Evolutionary conservation across 2,329 filamentous ascomycete species (phyloP).

Genomic region (Ceratocystis smalleyi): DNA sequence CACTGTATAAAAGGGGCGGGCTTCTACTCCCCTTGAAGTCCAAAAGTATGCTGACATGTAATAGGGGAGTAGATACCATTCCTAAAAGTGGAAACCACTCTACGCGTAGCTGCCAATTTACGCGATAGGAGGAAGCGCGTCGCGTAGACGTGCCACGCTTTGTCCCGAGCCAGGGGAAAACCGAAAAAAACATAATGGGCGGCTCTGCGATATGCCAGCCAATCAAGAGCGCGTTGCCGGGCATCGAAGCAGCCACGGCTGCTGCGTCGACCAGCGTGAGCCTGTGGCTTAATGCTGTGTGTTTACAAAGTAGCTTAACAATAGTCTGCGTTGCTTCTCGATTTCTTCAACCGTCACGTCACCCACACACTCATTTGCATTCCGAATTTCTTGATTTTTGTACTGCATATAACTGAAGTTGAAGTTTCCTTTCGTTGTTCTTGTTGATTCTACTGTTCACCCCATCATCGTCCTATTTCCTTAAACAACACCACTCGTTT

Average conservation of each 20-base stretch:
- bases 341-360: not conserved
- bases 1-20: not conserved
- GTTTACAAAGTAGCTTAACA: not conserved
- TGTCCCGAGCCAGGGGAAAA: not conserved
- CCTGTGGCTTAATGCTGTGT: not conserved
- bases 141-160: not conserved
- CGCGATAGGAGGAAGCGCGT: not conserved
- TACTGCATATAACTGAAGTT: not conserved
- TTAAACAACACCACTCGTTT: not conserved
- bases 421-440: not conserved
- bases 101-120: slow-evolving; percentile 1
- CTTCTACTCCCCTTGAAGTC: not conserved
- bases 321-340: not conserved
- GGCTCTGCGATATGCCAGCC: not conserved
- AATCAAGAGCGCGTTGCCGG: slow-evolving; percentile 9
- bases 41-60: not conserved
- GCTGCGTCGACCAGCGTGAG: not conserved
- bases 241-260: not conserved
- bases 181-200: not conserved
- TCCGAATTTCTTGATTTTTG: not conserved
- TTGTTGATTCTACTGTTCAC: not conserved
- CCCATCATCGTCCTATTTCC: not conserved
- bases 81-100: slow-evolving; percentile 1
- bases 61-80: too few relatives aligned
- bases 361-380: not conserved